Conservation (phyloP, 2,329 filamentous ascomycete genomes). For the Hypoxylon sp. region DNA sequence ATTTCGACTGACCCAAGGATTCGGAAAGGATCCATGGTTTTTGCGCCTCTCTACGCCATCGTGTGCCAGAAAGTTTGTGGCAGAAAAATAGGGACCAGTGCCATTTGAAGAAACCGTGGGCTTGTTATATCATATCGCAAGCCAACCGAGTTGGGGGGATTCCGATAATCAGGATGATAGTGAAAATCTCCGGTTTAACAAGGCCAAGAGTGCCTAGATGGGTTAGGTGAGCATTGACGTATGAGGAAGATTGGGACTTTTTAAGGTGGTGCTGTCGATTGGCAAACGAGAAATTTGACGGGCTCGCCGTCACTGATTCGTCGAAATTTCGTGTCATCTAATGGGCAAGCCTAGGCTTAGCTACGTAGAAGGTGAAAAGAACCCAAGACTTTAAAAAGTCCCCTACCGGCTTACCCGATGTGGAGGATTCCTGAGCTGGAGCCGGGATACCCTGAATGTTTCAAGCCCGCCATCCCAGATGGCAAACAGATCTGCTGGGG, state of each 20-base stretch:
- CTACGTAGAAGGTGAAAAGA: slow-evolving; percentile 5
- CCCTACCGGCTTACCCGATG: slow-evolving; percentile 31
- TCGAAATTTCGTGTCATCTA: slow-evolving; percentile 2
- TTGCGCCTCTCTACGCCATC: slow-evolving; percentile 14
- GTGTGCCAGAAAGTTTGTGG: slow-evolving; percentile 1
- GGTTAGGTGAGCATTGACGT: slow-evolving; percentile 32
- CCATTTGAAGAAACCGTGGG: slow-evolving; percentile 15
- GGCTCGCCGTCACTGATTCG: slow-evolving; percentile 23
- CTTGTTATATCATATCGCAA: slow-evolving; percentile 22
- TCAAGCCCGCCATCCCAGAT: slow-evolving; percentile 9
- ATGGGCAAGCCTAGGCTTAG: background rate
- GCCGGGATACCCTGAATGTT: slow-evolving; percentile 18
- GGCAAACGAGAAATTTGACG: slow-evolving; percentile 14
- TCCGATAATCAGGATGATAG: slow-evolving; percentile 9
- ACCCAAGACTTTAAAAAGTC: slow-evolving; percentile 9
- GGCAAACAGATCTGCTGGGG: slow-evolving; percentile 25
- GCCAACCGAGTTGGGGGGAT: slow-evolving; percentile 5
- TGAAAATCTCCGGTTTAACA: slow-evolving; percentile 13
- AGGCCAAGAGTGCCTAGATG: slow-evolving; percentile 15
- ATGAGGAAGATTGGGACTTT: slow-evolving; percentile 44
- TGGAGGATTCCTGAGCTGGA: slow-evolving; percentile 6
- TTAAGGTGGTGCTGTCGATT: slow-evolving; percentile 24
- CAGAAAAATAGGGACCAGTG: slow-evolving; percentile 2
- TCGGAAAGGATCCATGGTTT: slow-evolving; percentile 13
- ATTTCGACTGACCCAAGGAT: slow-evolving; percentile 9